These are phyloP conservation scores for Furcasterigmium furcatum DNA, from an alignment of 2,329 filamentous ascomycete genomes.

Conservation along the genomic window DNA sequence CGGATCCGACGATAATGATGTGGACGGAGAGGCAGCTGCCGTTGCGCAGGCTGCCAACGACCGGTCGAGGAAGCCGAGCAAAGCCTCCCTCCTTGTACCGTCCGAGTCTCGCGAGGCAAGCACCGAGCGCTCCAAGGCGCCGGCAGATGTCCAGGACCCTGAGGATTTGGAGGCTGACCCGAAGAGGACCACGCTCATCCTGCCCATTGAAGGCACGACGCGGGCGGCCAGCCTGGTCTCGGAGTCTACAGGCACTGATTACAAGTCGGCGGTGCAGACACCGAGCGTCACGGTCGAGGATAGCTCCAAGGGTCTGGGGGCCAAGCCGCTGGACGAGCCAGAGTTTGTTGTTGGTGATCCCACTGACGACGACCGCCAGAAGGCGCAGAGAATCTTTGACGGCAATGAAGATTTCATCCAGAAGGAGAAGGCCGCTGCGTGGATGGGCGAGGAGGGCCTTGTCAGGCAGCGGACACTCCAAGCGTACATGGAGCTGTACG, in stretches of 20 bases:
- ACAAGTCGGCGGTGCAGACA: constrained; percentile 31
- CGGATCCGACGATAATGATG: constrained; percentile 43
- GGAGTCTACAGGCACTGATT: constrained; percentile 32
- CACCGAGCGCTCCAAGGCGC: background rate
- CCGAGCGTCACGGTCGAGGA: constrained; percentile 43
- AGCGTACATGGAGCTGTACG: constrained; percentile 91
- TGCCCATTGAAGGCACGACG: constrained; percentile 37
- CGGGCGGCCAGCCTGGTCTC: constrained; percentile 28
- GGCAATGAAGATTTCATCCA: constrained; percentile 78
- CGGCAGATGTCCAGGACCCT: constrained; percentile 5
- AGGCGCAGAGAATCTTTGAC: constrained; percentile 79
- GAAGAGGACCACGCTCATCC: constrained; percentile 30
- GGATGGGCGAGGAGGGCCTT: constrained; percentile 75
- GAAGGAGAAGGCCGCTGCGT: constrained; percentile 78
- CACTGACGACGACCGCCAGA: constrained; percentile 68
- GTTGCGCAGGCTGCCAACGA: constrained; percentile 4
- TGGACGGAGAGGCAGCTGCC: constrained; percentile 15
- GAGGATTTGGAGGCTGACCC: constrained; percentile 28
- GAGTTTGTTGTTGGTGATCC: constrained; percentile 56
- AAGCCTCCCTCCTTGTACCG: background rate
- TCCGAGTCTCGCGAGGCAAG: constrained; percentile 1
- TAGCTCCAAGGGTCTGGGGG: constrained; percentile 28
- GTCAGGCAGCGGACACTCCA: constrained; percentile 55
- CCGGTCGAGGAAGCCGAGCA: constrained; percentile 8
- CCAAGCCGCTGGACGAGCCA: constrained; percentile 53